Conservation (phyloP, 2,329 filamentous ascomycete genomes). For the Aspergillus pseudonomiae region DNA sequence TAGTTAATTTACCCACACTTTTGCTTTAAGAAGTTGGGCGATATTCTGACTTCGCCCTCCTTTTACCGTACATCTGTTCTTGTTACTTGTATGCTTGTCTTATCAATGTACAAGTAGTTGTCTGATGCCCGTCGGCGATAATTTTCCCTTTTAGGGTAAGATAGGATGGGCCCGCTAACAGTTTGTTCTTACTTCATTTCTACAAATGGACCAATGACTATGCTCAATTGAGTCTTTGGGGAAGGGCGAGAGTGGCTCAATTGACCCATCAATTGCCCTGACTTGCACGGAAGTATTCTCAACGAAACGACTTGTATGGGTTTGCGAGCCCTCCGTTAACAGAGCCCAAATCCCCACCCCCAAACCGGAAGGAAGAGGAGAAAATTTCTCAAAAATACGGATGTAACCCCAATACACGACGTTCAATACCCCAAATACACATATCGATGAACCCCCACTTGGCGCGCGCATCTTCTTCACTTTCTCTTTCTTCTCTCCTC, state of each 20-base stretch:
- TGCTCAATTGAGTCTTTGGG: background rate
- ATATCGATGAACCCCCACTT: slow-evolving; percentile 22
- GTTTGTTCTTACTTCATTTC: background rate
- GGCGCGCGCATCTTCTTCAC: slow-evolving; percentile 8
- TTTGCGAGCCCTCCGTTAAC: too few relatives aligned
- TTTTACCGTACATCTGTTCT: too few relatives aligned
- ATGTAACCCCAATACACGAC: slow-evolving; percentile 5
- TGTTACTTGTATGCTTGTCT: too few relatives aligned
- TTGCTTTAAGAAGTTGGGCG: too few relatives aligned
- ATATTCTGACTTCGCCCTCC: too few relatives aligned
- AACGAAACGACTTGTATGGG: background rate
- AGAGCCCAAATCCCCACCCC: background rate
- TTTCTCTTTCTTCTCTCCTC: slow-evolving; percentile 16
- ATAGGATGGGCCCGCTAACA: background rate
- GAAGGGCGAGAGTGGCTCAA: background rate
- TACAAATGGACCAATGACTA: background rate
- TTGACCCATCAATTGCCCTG: background rate
- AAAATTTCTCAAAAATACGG: slow-evolving; percentile 1
- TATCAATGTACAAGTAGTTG: too few relatives aligned
- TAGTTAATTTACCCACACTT: too few relatives aligned
- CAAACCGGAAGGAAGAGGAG: background rate
- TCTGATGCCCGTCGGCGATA: background rate
- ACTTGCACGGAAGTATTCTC: background rate
- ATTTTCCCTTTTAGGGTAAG: slow-evolving; percentile 2
- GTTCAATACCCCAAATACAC: slow-evolving; percentile 4